phyloP scores from a whole-genome alignment of 345 rosid species.

The Streptanthus diversifolius region DNA sequence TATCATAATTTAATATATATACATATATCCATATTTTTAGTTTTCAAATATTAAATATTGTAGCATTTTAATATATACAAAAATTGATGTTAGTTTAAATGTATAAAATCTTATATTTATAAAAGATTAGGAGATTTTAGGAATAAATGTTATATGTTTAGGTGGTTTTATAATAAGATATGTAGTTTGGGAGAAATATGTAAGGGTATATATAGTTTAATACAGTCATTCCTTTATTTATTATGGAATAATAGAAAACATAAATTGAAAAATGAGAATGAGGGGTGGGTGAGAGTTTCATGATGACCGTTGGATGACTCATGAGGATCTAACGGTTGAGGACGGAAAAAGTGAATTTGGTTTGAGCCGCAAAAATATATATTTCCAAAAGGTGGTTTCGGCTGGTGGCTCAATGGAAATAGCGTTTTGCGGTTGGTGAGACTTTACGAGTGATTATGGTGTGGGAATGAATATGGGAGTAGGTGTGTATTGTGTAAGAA shows the following conservation, averaged over 20 bases:
- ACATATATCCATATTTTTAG: no score
- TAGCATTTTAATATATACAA: no score
- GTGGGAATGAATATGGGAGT: conserved; percentile 15
- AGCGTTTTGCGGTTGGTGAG: conserved; percentile 36
- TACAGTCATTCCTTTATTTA: no score
- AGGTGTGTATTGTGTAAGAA: conserved; percentile 16
- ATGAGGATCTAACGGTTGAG: conserved; percentile 17
- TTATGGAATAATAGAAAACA: neutral
- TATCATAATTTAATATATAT: no score
- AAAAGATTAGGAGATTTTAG: no score
- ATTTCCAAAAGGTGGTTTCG: conserved; percentile 22
- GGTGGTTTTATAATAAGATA: no score
- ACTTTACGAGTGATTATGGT: conserved; percentile 11
- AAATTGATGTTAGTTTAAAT: no score
- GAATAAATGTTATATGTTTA: no score
- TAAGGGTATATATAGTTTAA: no score
- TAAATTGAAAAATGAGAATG: neutral
- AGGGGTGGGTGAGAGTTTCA: conserved; percentile 35
- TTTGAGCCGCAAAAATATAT: conserved; percentile 12
- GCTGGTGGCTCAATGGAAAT: conserved; percentile 22
- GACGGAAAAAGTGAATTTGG: conserved; percentile 22
- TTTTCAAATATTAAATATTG: no score
- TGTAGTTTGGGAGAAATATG: no score
- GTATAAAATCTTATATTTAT: no score
- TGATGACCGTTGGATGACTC: conserved; percentile 27